Evolutionary conservation across 2,329 filamentous ascomycete genomes (phyloP), one percentile per base, ranked within the genome.

Genomic region (Pseudopithomyces maydicus): DNA sequence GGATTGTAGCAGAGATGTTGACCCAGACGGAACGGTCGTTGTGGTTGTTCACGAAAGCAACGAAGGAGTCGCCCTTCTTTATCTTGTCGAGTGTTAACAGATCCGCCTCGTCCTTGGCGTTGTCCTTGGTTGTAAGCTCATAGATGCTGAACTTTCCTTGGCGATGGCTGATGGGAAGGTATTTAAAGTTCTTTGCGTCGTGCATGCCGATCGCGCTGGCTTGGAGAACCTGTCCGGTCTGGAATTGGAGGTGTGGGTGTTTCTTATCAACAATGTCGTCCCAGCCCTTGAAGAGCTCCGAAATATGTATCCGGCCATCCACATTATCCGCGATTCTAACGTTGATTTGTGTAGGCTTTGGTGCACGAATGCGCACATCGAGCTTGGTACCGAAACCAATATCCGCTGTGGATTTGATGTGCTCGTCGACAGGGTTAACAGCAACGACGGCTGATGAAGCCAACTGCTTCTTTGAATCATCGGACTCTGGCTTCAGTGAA

Each of bases 291-390:
- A 96, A 99, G 12, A 93, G 79, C 73, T 98, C 92, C 1, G 95
- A 96, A 6, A 95, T 86, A 70, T 97, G 94, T 57, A 99, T 88
- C 17, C 95, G 91, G n/a, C 94, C 95, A 72, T 96, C 91, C 8
- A 96, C 83, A 62, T 92, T 92, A 70, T 96, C 91, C 42, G 91
- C 89, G 49, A 98, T 83, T 64, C 90, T 86, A 6, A 99, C 92
- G 65, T 98, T 98, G 54, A 98, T 81, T 73, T 99, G 95, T 0
- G 94, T 97, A 47, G 89, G 88, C 76, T 96, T 97, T 70, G 97
- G 81, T 0, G 91, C 91, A n/a, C 85, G 85, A 43, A 99, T 85
- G 65, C 84, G 89, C 38, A 90, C 94, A 71, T 90, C 92, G 7
- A 88, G 87, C 45, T 90, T 74, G 63, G 84, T 89, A 52, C 94